phyloP scores from a whole-genome alignment of 495 filamentous ascomycete species.

The Xylaria grammica region DNA sequence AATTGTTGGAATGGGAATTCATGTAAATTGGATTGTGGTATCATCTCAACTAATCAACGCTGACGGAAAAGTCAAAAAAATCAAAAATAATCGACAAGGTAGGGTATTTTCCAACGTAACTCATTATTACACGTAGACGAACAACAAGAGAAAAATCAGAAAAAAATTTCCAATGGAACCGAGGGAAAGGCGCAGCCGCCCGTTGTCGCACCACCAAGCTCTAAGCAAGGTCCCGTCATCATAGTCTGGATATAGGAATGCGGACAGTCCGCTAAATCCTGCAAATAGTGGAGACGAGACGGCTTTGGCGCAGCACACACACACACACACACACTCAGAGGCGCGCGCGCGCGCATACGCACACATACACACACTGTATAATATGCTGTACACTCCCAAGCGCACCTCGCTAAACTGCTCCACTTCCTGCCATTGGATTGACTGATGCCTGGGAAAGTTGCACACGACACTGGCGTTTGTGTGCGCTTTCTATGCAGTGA shows the following conservation, averaged over 20 bases:
- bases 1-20: not conserved
- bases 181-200: not conserved
- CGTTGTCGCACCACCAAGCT: constrained; percentile 10
- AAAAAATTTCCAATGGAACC: constrained; percentile 12
- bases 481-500: not conserved
- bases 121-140: no score
- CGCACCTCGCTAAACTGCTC: constrained; percentile 7
- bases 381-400: constrained; percentile 4
- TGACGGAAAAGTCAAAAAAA: no score
- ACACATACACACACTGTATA: not conserved
- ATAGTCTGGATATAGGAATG: not conserved
- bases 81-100: no score
- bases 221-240: constrained; percentile 10
- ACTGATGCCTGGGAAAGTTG: not conserved
- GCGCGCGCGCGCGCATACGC: no score
- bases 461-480: not conserved
- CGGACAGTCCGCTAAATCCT: constrained; percentile 6
- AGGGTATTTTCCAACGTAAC: constrained; percentile 15
- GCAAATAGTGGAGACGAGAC: not conserved
- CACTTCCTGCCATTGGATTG: not conserved
- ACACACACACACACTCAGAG: no score
- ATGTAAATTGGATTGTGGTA: constrained; percentile 12
- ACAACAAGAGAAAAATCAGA: no score
- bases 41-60: not conserved
- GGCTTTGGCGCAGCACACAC: no score